Evolutionary conservation across 768 basidiomycete genomes (phyloP).

Genomic region (Coprinopsis sp.): DNA sequence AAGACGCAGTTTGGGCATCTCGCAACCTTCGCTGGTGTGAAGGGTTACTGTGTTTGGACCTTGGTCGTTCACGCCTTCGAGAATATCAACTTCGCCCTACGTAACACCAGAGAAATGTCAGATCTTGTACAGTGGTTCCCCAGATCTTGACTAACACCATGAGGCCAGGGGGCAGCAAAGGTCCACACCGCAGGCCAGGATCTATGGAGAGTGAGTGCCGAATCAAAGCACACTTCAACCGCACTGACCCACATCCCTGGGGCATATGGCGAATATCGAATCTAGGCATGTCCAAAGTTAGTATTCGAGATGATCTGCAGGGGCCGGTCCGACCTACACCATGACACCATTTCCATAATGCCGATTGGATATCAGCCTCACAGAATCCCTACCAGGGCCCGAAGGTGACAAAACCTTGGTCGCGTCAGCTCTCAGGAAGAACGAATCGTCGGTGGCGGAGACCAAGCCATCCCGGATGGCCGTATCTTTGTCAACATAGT

Average conservation of each 20-base stretch:
- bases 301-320: neutral
- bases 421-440: conserved; percentile 44
- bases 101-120: neutral
- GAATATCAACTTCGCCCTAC: conserved; percentile 49
- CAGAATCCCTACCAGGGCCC: conserved; percentile 48
- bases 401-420: conserved; percentile 34
- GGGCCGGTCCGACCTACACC: conserved; percentile 29
- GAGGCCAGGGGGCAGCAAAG: conserved; percentile 32
- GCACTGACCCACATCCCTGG: conserved; percentile 43
- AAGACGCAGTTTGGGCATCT: conserved; percentile 42
- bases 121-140: conserved; percentile 9
- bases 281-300: conserved; percentile 24
- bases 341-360: conserved; percentile 47
- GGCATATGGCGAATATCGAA: conserved; percentile 50
- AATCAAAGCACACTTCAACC: conserved; percentile 4
- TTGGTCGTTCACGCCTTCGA: conserved; percentile 57
- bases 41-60: conserved; percentile 48
- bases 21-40: conserved; percentile 51
- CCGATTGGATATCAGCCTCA: conserved; percentile 47
- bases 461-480: conserved; percentile 44
- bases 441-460: conserved; percentile 35
- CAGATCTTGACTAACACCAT: conserved; percentile 18
- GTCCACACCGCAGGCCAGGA: conserved; percentile 47
- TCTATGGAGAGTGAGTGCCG: conserved; percentile 11
- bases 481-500: conserved; percentile 32